Evolutionary conservation across 371 early-diverging fungal species (phyloP).

Genomic region (Nematocida sp.): DNA sequence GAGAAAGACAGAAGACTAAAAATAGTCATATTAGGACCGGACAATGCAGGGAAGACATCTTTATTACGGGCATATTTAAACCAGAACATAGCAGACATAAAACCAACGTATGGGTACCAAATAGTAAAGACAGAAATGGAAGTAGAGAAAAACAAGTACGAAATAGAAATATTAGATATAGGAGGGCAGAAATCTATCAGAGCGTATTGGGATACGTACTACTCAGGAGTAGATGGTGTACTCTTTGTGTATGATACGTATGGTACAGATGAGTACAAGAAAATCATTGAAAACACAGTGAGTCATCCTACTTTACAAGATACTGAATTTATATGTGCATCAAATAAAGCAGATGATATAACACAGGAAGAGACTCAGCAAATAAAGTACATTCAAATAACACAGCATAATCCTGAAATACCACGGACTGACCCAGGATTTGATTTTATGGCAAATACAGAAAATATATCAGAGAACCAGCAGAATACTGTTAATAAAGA

Average conservation of each 20-base stretch:
- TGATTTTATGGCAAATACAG: slow-evolving; percentile 20
- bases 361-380: neutral
- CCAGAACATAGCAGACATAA: slow-evolving; percentile 80
- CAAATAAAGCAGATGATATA: slow-evolving; percentile 78
- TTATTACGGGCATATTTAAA: slow-evolving; percentile 87
- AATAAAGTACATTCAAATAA: neutral
- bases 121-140: slow-evolving; percentile 86
- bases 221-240: slow-evolving; percentile 93
- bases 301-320: slow-evolving; percentile 73
- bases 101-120: slow-evolving; percentile 72
- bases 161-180: slow-evolving; percentile 87
- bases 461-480: neutral
- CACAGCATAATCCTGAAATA: neutral
- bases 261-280: slow-evolving; percentile 75
- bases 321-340: slow-evolving; percentile 78
- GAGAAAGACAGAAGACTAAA: slow-evolving; percentile 77
- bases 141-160: slow-evolving; percentile 74
- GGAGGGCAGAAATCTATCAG: slow-evolving; percentile 94
- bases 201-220: slow-evolving; percentile 96
- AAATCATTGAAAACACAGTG: slow-evolving; percentile 16
- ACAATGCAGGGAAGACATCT: slow-evolving; percentile 98
- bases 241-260: slow-evolving; percentile 95
- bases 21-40: slow-evolving; percentile 91
- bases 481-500: neutral
- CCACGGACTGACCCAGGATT: neutral